Percentiles rank a stretch among this genome's conserved stretches.
phyloP scores from a whole-genome alignment of 129 eudicot species.

The Escallonia herrerae region DNA sequence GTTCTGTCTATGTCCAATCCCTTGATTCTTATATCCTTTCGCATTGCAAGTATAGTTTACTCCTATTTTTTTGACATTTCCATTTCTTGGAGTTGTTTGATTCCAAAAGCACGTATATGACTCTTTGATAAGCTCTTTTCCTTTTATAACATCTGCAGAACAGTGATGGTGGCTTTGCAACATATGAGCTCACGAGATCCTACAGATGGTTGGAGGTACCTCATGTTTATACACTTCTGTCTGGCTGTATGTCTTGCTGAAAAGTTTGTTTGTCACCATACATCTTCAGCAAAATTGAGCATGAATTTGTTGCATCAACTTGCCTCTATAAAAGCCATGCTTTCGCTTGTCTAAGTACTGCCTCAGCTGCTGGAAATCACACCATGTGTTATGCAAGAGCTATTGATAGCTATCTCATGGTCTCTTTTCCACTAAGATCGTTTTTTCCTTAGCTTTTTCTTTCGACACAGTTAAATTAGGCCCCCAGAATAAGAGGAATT shows the following conservation, averaged over 20 bases:
- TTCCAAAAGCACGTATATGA: neutral
- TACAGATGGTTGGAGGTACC: slow-evolving; percentile 88
- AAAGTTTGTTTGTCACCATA: neutral
- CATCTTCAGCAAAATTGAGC: too few relatives aligned
- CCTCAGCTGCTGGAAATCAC: too few relatives aligned
- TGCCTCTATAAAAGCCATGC: too few relatives aligned
- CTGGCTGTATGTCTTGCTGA: slow-evolving; percentile 1
- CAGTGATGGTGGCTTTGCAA: slow-evolving; percentile 75
- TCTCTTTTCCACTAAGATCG: too few relatives aligned
- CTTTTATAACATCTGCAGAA: slow-evolving; percentile 43
- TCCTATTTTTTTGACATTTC: neutral
- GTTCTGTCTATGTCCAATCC: slow-evolving; percentile 8
- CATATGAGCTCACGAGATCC: slow-evolving; percentile 96
- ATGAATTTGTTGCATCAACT: too few relatives aligned
- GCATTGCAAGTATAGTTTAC: neutral
- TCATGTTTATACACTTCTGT: slow-evolving; percentile 4
- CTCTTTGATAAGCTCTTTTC: slow-evolving; percentile 9
- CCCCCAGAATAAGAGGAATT: too few relatives aligned
- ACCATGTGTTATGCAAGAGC: too few relatives aligned
- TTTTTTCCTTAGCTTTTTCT: too few relatives aligned
- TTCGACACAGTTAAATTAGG: too few relatives aligned
- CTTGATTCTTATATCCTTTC: slow-evolving; percentile 1
- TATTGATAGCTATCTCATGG: too few relatives aligned
- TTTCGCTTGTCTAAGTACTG: too few relatives aligned
- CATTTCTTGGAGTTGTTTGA: neutral